phyloP scores from a whole-genome alignment of 2,329 filamentous ascomycete genomes.

The Aspergillus candidus region DNA sequence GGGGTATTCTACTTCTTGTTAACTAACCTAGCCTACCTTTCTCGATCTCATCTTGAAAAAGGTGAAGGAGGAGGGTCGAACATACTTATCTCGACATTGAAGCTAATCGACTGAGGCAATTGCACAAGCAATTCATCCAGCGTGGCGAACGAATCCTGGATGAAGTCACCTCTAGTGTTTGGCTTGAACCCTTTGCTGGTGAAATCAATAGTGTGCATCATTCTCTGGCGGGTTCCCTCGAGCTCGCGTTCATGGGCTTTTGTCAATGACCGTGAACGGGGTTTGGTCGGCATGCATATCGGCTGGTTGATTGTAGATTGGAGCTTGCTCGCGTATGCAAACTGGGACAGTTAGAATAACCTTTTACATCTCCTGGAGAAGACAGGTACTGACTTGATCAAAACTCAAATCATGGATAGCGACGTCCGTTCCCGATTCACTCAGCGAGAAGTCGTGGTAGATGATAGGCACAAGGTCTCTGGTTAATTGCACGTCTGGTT shows the following conservation, averaged over 20 bases:
- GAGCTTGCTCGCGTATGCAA: slow-evolving; percentile 25
- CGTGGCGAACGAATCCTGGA: slow-evolving; percentile 35
- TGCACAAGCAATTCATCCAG: slow-evolving; percentile 33
- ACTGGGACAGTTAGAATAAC: slow-evolving; percentile 15
- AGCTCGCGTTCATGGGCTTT: slow-evolving; percentile 4
- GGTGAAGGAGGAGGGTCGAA: not conserved
- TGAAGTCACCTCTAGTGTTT: slow-evolving; percentile 34
- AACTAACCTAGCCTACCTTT: no score
- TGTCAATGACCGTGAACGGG: slow-evolving; percentile 20
- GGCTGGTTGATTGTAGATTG: slow-evolving; percentile 3
- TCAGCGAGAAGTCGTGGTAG: slow-evolving; percentile 40
- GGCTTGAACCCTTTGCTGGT: slow-evolving; percentile 31
- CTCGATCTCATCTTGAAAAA: no score
- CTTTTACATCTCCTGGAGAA: no score
- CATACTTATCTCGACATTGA: slow-evolving; percentile 40
- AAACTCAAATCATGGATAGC: slow-evolving; percentile 36
- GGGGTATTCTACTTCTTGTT: slow-evolving; percentile 32
- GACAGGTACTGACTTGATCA: slow-evolving; percentile 27
- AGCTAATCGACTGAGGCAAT: slow-evolving; percentile 32
- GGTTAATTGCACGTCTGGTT: slow-evolving; percentile 40
- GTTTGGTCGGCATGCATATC: not conserved
- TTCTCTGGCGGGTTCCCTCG: slow-evolving; percentile 16
- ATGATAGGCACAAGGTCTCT: slow-evolving; percentile 37
- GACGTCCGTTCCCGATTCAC: slow-evolving; percentile 39
- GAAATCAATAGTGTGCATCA: slow-evolving; percentile 38